Conservation (phyloP, 1,139 yeast species). For the Meyerozyma carpophila region DNA sequence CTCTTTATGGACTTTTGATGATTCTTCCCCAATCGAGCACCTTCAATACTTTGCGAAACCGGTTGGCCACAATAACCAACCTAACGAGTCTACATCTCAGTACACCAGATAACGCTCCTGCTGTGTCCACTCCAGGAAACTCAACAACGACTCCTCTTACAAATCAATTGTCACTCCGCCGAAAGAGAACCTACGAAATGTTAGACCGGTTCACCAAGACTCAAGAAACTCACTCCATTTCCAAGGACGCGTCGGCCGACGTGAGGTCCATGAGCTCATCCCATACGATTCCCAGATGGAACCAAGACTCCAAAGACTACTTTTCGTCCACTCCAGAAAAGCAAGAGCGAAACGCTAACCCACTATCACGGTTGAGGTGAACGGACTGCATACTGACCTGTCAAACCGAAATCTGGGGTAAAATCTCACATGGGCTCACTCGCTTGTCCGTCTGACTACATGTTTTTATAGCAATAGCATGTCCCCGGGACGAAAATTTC, state of each 20-base stretch:
- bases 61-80: conserved; percentile 48
- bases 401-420: neutral
- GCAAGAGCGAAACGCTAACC: neutral
- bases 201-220: conserved; percentile 56
- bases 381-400: neutral
- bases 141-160: conserved; percentile 16
- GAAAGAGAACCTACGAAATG: conserved; percentile 46
- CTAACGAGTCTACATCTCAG: conserved; percentile 19
- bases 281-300: neutral
- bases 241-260: neutral
- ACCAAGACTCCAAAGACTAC: neutral
- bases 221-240: conserved; percentile 43
- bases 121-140: conserved; percentile 11
- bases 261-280: neutral
- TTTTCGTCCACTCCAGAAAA: neutral
- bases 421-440: neutral
- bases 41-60: conserved; percentile 69
- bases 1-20: conserved; percentile 91
- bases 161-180: conserved; percentile 34
- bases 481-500: neutral
- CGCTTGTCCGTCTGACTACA: neutral
- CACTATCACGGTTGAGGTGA: neutral
- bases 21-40: conserved; percentile 95
- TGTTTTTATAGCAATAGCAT: neutral
- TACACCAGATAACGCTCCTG: conserved; percentile 6